Percentiles rank a stretch among this genome's conserved stretches.
phyloP scores from a whole-genome alignment of 208 protist species.

The Acanthamoeba royreba region DNA sequence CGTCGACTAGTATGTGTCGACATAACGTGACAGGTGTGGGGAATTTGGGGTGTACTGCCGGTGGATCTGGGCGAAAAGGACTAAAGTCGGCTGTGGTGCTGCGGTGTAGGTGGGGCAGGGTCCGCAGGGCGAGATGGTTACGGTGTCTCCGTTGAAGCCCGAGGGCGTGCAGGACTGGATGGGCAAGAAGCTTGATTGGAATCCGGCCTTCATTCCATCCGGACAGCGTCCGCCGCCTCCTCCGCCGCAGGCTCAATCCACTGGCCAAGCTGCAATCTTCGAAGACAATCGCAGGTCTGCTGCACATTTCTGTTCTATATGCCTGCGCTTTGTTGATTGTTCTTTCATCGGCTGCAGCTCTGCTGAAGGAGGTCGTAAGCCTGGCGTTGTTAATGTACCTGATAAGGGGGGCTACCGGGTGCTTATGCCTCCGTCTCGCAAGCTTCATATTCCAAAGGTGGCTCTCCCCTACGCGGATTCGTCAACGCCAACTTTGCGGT shows the following conservation, averaged over 20 bases:
- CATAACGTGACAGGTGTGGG: no score
- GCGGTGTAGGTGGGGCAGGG: not conserved
- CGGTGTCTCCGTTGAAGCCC: not conserved
- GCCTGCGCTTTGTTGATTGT: not conserved
- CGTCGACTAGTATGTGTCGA: not conserved
- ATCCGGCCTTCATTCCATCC: not conserved
- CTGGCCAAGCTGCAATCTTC: not conserved
- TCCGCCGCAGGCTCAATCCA: not conserved
- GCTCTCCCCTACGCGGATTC: not conserved
- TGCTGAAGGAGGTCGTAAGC: not conserved
- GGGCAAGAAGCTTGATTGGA: conserved; percentile 24
- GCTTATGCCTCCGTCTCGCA: not conserved
- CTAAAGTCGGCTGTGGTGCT: not conserved
- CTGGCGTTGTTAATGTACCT: not conserved
- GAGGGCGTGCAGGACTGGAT: not conserved
- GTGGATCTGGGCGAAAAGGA: no score
- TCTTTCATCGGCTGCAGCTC: not conserved
- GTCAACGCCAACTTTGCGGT: not conserved
- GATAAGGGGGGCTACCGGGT: not conserved
- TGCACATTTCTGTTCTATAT: not conserved
- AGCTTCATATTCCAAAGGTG: not conserved
- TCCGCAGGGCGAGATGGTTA: not conserved
- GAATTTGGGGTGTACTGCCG: not conserved
- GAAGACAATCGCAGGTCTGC: not conserved
- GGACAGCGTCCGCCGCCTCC: not conserved